Evolutionary conservation across 768 basidiomycete genomes (phyloP).

Genomic region (Mycena olivaceomarginata): DNA sequence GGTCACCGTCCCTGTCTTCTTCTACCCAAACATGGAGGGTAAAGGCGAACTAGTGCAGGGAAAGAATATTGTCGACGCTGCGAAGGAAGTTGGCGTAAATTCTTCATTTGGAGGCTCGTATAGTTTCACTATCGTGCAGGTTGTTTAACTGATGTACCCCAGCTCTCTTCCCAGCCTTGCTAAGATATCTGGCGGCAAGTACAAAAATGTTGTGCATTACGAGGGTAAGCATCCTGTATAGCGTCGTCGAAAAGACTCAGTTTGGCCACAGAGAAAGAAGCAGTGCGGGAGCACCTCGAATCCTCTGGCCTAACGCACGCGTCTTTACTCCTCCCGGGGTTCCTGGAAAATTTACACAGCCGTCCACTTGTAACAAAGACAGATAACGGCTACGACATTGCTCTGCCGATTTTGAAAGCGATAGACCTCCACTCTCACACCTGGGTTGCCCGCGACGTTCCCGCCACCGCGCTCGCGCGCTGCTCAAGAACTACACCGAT

Average conservation of each 20-base stretch:
- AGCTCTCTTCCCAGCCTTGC: constrained; percentile 22
- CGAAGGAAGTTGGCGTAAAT: constrained; percentile 24
- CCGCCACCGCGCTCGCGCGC: constrained; percentile 23
- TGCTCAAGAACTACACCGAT: constrained; percentile 29
- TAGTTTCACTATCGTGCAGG: background rate
- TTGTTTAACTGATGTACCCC: background rate
- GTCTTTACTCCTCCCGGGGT: constrained; percentile 16
- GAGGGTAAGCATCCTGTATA: background rate
- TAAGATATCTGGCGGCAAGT: constrained; percentile 14
- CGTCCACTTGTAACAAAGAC: constrained; percentile 7
- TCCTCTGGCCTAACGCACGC: constrained; percentile 18
- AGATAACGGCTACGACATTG: background rate
- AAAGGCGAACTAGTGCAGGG: constrained; percentile 6
- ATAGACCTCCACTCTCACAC: background rate
- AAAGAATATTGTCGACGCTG: constrained; percentile 16
- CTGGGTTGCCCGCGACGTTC: constrained; percentile 21
- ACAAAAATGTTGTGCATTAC: constrained; percentile 13
- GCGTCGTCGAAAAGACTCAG: no score
- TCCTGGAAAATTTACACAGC: constrained; percentile 21
- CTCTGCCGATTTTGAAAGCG: background rate
- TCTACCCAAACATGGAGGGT: constrained; percentile 1
- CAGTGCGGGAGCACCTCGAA: constrained; percentile 20
- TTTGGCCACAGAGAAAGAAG: constrained; percentile 4
- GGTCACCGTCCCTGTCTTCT: constrained; percentile 11
- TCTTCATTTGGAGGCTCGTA: constrained; percentile 19